phyloP scores from a whole-genome alignment of 345 rosid species.

The Citrus inodora region DNA sequence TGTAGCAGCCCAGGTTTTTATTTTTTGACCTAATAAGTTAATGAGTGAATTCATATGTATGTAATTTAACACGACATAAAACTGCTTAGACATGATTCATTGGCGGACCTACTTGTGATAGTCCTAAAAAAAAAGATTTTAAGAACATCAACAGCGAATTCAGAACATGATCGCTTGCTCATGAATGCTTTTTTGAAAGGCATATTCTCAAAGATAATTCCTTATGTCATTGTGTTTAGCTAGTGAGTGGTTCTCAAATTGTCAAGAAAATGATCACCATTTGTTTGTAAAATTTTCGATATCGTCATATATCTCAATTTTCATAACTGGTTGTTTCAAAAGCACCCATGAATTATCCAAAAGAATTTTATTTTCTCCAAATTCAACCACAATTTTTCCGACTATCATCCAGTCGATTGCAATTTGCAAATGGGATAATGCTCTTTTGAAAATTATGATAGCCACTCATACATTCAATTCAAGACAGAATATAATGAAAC shows the following conservation, averaged over 20 bases:
- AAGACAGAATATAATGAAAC: neutral
- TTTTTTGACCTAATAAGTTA: too few species aligned
- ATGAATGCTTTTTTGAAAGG: neutral
- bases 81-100: too few species aligned
- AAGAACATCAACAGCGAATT: too few species aligned
- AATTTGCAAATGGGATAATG: neutral
- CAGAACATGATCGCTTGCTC: too few species aligned
- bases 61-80: too few species aligned
- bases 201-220: neutral
- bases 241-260: neutral
- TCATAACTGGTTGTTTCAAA: too few species aligned
- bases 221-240: neutral
- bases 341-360: neutral
- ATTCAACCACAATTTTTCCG: neutral
- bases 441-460: neutral
- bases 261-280: neutral
- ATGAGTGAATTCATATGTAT: too few species aligned
- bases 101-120: too few species aligned
- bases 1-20: too few species aligned
- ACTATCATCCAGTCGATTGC: neutral
- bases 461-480: neutral
- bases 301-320: neutral
- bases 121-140: too few species aligned
- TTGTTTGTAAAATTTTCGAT: neutral
- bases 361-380: neutral